Evolutionary conservation across 2,329 filamentous ascomycete species (phyloP).

Genomic region (Penicillium olsonii): DNA sequence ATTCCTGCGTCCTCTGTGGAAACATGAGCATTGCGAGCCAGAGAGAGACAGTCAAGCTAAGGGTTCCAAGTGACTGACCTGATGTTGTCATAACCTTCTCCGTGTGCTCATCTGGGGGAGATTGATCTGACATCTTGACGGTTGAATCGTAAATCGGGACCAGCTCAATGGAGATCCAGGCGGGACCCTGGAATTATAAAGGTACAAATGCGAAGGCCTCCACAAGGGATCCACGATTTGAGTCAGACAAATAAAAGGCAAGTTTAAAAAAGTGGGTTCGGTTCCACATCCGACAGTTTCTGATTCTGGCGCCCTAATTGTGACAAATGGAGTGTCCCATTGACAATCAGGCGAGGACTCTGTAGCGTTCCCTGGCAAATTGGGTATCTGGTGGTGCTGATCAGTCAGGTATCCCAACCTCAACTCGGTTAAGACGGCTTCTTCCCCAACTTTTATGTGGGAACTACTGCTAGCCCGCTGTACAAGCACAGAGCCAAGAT

Average conservation of each 20-base stretch:
- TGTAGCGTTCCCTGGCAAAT: constrained; percentile 13
- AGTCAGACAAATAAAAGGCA: constrained; percentile 16
- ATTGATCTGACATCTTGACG: constrained; percentile 19
- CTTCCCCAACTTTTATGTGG: constrained; percentile 11
- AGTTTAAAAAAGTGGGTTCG: constrained; percentile 13
- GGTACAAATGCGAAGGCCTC: constrained; percentile 6
- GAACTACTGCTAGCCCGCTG: constrained; percentile 1
- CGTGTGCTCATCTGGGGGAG: constrained; percentile 18
- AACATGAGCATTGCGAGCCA: neutral
- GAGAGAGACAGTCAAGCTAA: neutral
- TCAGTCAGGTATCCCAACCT: constrained; percentile 11
- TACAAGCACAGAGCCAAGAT: constrained; percentile 8
- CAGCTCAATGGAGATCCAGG: constrained; percentile 11
- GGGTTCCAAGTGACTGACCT: constrained; percentile 11
- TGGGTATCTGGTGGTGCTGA: constrained; percentile 18
- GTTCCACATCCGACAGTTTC: constrained; percentile 18
- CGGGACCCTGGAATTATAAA: constrained; percentile 15
- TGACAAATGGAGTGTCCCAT: constrained; percentile 12
- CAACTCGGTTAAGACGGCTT: constrained; percentile 25
- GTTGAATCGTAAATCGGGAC: neutral
- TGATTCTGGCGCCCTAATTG: constrained; percentile 13
- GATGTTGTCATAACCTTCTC: constrained; percentile 20
- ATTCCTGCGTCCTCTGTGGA: constrained; percentile 12
- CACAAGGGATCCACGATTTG: constrained; percentile 12
- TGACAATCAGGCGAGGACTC: constrained; percentile 10